Base-by-base conservation (phyloP, 495 filamentous ascomycete genomes). In the Chaetomium tenue region DNA sequence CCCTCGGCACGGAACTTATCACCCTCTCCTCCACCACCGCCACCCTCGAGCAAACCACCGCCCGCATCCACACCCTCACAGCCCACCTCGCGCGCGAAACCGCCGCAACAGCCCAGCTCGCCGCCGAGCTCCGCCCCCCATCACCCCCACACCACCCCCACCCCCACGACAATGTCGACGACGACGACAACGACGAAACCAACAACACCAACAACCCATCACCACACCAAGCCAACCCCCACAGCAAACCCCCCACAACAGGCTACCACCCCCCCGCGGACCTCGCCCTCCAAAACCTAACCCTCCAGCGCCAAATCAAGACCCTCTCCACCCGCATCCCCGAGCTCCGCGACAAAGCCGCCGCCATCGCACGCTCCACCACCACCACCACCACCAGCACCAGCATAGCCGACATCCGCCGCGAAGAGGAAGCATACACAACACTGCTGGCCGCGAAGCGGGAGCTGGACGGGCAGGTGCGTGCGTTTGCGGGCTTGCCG, bases 401-500 rank as follows among this genome's bases (percentile, higher is more conserved):
- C 26, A 79, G 77, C 5, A 73, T 84, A 33, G 71, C 79, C 28
- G 75, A 82, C 28, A 77, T 87, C 9, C 75, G 81, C 30, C 70
- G 65, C 0, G 76, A 88, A 25, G 87, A 90, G 66, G 72, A 76
- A 9, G 79, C 74, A 0, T 83, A 89, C 44, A 76, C 78, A 25
- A 78, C 75, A 2, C 64, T 86, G 65, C 74, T 83, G 22, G 66
- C 72, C 3, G 68, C 74, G 44, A 85, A 89, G 54, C 79, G 81
- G 61, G 80, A 80, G 20, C 69, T 92, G 23, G 85, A 90, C 58
- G 75, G 70, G 0, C 80, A 86, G 68, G 81, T 89, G 11, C 74
- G 73, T 30, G 80, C 75, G 4, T 93, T 89, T 67, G 82, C 86
- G 64, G 86, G 88, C 9, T 71, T 96, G 63, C 89, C 91, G 15